Evolutionary conservation across 768 basidiomycete genomes (phyloP).

Genomic region (Epithele typhae): DNA sequence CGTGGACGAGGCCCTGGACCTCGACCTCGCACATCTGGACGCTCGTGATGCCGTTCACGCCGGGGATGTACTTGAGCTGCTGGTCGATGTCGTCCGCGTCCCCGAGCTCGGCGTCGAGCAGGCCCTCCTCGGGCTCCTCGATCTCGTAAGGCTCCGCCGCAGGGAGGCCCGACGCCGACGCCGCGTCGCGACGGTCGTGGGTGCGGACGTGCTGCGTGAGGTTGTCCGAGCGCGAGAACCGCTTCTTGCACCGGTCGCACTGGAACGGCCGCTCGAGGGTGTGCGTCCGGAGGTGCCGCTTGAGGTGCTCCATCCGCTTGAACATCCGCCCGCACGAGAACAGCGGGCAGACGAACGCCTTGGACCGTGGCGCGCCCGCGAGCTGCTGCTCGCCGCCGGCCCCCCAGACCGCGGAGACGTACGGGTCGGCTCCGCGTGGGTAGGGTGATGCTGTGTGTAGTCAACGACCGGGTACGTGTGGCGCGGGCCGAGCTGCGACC

Average conservation of each 20-base stretch:
- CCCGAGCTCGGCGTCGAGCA: conserved; percentile 29
- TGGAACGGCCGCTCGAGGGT: conserved; percentile 84
- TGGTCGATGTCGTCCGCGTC: conserved; percentile 21
- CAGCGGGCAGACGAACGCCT: conserved; percentile 78
- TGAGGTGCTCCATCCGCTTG: conserved; percentile 90
- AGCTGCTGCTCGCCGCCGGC: neutral
- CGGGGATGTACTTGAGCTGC: conserved; percentile 11
- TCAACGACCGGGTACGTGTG: conserved; percentile 14
- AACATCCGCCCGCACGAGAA: conserved; percentile 81
- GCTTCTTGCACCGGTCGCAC: conserved; percentile 71
- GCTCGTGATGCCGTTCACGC: conserved; percentile 31
- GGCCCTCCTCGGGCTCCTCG: conserved; percentile 17
- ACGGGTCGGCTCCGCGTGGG: conserved; percentile 20
- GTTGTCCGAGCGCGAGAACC: conserved; percentile 87
- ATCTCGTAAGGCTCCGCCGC: conserved; percentile 24
- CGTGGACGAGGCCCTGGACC: conserved; percentile 49
- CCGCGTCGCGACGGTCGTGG: conserved; percentile 49
- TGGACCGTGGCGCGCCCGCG: conserved; percentile 25
- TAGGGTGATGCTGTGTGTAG: conserved; percentile 9
- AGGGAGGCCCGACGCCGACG: conserved; percentile 26
- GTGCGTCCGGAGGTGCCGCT: conserved; percentile 83
- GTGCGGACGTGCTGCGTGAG: conserved; percentile 83
- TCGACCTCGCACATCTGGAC: conserved; percentile 59
- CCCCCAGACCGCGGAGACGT: conserved; percentile 6
- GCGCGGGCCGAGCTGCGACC: conserved; percentile 16